Evolutionary conservation across 78 protist genomes (phyloP).

Genomic region (Tieghemostelium lacteum): DNA sequence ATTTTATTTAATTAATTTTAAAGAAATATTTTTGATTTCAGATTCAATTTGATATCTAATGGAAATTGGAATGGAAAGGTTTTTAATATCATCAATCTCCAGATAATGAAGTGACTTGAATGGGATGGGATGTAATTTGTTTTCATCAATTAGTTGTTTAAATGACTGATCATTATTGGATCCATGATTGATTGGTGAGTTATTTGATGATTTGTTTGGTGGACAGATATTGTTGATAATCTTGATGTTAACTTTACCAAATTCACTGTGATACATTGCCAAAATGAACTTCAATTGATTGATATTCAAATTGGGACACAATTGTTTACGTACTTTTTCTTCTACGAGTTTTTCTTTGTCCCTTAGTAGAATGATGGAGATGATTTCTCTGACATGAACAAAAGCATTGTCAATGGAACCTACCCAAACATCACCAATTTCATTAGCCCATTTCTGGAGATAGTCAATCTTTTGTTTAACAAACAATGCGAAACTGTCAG

Average conservation of each 20-base stretch:
- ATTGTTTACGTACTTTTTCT: slow-evolving; percentile 36
- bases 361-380: slow-evolving; percentile 9
- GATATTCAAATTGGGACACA: slow-evolving; percentile 44
- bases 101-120: slow-evolving; percentile 46
- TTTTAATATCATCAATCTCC: slow-evolving; percentile 42
- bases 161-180: background rate
- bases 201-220: background rate
- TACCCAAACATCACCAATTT: slow-evolving; percentile 59
- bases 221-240: background rate
- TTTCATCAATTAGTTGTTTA: slow-evolving; percentile 30
- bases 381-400: slow-evolving; percentile 40
- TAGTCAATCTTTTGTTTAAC: slow-evolving; percentile 35
- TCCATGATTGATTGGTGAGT: background rate
- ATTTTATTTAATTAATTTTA: background rate
- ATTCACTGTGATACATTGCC: slow-evolving; percentile 21
- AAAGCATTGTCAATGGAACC: slow-evolving; percentile 28
- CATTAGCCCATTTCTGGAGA: slow-evolving; percentile 26
- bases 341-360: slow-evolving; percentile 57
- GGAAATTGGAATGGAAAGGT: slow-evolving; percentile 18
- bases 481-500: slow-evolving; percentile 16
- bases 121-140: slow-evolving; percentile 10
- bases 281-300: slow-evolving; percentile 63
- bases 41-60: slow-evolving; percentile 36
- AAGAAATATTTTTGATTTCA: slow-evolving; percentile 42
- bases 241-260: slow-evolving; percentile 41